These are phyloP conservation scores for Elsinoe fawcettii DNA, from an alignment of 2,329 filamentous ascomycete species.

Conservation along the genomic window DNA sequence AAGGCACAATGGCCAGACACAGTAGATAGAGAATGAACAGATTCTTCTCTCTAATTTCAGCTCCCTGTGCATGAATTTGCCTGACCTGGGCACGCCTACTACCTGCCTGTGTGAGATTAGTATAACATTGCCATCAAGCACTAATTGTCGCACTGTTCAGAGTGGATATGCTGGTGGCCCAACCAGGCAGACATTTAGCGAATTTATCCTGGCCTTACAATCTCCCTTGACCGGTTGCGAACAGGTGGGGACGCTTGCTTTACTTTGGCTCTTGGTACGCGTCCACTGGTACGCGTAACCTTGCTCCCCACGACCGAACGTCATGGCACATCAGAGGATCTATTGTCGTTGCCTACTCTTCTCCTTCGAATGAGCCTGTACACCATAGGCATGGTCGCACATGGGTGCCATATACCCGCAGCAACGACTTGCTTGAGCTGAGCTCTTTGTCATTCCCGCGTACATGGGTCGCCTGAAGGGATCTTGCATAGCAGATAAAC, in stretches of 20 bases:
- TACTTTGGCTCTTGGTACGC: too few relatives aligned
- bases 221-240: too few relatives aligned
- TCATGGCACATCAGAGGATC: too few relatives aligned
- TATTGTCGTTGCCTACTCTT: too few relatives aligned
- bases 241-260: too few relatives aligned
- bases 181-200: too few relatives aligned
- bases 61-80: background rate
- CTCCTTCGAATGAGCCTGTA: background rate
- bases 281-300: too few relatives aligned
- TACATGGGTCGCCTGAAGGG: background rate
- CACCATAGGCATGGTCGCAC: background rate
- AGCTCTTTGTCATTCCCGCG: background rate
- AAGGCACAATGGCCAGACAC: background rate
- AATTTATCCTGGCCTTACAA: too few relatives aligned
- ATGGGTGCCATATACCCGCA: background rate
- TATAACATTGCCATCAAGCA: too few relatives aligned
- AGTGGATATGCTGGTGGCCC: too few relatives aligned
- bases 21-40: slow-evolving; percentile 10
- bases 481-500: background rate
- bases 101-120: background rate
- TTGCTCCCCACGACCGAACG: too few relatives aligned
- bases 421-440: background rate
- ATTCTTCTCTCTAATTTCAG: background rate
- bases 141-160: too few relatives aligned
- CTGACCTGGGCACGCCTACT: background rate